These are phyloP conservation scores for Corynascus novoguineensis DNA, from an alignment of 495 filamentous ascomycete species.

Conservation along the genomic window DNA sequence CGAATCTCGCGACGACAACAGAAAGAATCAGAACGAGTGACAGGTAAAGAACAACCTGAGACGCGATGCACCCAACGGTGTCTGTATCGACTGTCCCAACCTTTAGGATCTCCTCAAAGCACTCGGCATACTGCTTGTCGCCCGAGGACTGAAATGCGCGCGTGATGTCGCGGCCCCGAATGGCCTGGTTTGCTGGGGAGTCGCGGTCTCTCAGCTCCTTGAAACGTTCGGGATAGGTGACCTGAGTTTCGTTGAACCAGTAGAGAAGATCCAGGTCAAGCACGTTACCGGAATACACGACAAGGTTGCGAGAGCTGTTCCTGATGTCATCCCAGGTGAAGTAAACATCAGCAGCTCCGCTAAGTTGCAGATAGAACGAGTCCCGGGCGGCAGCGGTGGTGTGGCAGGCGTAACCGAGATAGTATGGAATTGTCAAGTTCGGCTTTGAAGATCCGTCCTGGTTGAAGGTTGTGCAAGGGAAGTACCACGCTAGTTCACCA, in stretches of 20 bases:
- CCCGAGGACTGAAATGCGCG: slow-evolving; percentile 69
- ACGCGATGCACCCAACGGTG: slow-evolving; percentile 95
- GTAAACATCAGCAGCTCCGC: slow-evolving; percentile 59
- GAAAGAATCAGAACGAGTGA: slow-evolving; percentile 89
- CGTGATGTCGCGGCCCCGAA: slow-evolving; percentile 87
- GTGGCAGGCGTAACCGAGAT: slow-evolving; percentile 86
- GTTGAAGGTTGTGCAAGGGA: slow-evolving; percentile 85
- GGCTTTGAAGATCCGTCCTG: slow-evolving; percentile 82
- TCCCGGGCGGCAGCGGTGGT: slow-evolving; percentile 61
- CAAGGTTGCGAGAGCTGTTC: slow-evolving; percentile 80
- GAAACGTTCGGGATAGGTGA: slow-evolving; percentile 72
- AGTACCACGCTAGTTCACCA: slow-evolving; percentile 90
- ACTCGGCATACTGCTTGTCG: slow-evolving; percentile 77
- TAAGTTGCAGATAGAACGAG: slow-evolving; percentile 69
- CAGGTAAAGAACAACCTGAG: slow-evolving; percentile 93
- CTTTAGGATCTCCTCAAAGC: slow-evolving; percentile 85
- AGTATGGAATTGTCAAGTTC: slow-evolving; percentile 68
- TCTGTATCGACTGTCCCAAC: slow-evolving; percentile 95
- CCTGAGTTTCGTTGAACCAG: slow-evolving; percentile 85
- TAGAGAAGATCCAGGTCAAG: slow-evolving; percentile 84
- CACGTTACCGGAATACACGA: slow-evolving; percentile 90
- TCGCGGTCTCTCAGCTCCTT: slow-evolving; percentile 60
- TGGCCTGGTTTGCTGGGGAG: slow-evolving; percentile 54
- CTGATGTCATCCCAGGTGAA: slow-evolving; percentile 94
- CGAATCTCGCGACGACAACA: slow-evolving; percentile 80